These are phyloP conservation scores for Nematodospora valgi DNA, from an alignment of 805 yeast genomes.

Conservation along the genomic window DNA sequence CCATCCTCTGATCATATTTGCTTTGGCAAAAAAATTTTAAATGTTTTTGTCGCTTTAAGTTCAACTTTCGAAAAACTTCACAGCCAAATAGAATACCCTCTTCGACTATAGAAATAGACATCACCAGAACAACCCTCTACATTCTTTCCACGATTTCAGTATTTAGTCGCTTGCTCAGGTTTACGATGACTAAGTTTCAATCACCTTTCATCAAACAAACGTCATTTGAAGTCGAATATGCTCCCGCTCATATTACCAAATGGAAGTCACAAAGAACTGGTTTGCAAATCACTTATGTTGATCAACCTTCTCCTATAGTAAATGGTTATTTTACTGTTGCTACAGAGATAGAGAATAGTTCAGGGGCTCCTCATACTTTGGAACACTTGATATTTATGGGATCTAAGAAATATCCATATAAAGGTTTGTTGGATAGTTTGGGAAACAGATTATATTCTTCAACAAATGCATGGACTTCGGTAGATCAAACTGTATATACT, in stretches of 20 bases:
- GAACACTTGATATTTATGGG: conserved; percentile 97
- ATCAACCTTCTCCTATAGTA: conserved; percentile 81
- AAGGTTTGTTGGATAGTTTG: conserved; percentile 82
- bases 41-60: no score
- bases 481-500: conserved; percentile 94
- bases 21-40: no score
- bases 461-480: conserved; percentile 96
- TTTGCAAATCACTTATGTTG: conserved; percentile 70
- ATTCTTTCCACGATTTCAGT: background rate
- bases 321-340: conserved; percentile 96
- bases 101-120: no score
- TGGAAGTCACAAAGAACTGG: conserved; percentile 83
- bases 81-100: no score
- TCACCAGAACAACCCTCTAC: background rate
- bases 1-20: no score
- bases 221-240: conserved; percentile 65
- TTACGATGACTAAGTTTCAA: conserved; percentile 6
- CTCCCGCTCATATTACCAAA: conserved; percentile 66
- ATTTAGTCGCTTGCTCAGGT: background rate
- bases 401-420: conserved; percentile 80
- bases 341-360: conserved; percentile 81
- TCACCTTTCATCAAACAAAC: conserved; percentile 26
- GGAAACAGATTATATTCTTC: conserved; percentile 81
- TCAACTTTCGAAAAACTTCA: no score
- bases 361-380: conserved; percentile 93